A percentile compares a stretch with the other conserved stretches of the same genome.
Conservation (phyloP, 768 basidiomycete species). For the Russula foetens region DNA sequence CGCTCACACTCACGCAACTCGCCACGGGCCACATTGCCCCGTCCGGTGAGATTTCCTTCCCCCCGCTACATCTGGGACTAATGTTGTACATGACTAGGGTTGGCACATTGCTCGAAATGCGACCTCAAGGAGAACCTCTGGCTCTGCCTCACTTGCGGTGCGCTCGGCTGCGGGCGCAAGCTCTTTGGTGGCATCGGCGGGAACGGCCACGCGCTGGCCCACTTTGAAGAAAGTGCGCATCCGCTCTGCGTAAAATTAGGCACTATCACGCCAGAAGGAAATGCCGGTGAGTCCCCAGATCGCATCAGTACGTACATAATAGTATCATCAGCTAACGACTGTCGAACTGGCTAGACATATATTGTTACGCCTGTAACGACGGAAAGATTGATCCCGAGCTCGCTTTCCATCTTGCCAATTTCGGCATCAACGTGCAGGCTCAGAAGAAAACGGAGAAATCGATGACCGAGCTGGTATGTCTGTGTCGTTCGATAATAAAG, state of each 20-base stretch:
- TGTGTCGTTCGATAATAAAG: neutral
- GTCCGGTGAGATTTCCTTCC: constrained; percentile 36
- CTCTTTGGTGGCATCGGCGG: constrained; percentile 79
- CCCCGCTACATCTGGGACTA: too few relatives aligned
- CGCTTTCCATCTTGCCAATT: constrained; percentile 60
- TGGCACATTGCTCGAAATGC: constrained; percentile 76
- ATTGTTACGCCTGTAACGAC: constrained; percentile 90
- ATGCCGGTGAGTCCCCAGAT: constrained; percentile 51
- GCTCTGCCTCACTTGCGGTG: constrained; percentile 90
- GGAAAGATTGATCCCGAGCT: constrained; percentile 71
- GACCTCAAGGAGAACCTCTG: constrained; percentile 88
- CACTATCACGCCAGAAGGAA: constrained; percentile 93
- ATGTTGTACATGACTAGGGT: constrained; percentile 36
- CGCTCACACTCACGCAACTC: constrained; percentile 45
- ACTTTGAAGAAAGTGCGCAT: constrained; percentile 67
- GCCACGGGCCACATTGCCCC: constrained; percentile 40
- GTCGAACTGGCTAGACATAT: constrained; percentile 54
- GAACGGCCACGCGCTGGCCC: constrained; percentile 82
- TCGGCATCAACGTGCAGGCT: constrained; percentile 79
- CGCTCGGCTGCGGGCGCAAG: constrained; percentile 80
- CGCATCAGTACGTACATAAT: neutral
- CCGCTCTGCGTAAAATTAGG: constrained; percentile 87
- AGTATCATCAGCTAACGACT: neutral
- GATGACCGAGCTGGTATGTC: constrained; percentile 84
- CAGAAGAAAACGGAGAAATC: constrained; percentile 92